Base-by-base conservation (phyloP, 2,329 filamentous ascomycete species). In the Stemphylium beticola region DNA sequence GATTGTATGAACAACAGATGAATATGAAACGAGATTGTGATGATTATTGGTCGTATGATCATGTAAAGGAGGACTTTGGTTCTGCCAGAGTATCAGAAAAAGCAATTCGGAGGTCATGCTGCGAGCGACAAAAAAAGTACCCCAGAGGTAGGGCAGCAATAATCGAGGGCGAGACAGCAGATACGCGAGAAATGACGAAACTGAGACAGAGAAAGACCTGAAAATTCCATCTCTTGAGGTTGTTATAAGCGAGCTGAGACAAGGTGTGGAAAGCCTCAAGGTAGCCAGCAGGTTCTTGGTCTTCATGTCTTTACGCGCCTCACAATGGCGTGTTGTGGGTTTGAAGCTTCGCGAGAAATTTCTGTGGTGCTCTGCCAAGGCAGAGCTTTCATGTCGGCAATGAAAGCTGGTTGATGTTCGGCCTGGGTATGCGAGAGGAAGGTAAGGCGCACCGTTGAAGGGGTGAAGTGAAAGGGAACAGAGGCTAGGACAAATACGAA, bases 381-480 rank as follows among this genome's bases (percentile, higher is more conserved):
- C n/a, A 8, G 1, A 3, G 11, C 12, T 20, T 31, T 12, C 20
- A n/a, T 18, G 17, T 39, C 15, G 22, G n/a, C n/a, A 29, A 3
- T 32, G 8, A 7, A 7, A 41, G 4, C 3, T 11, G 2, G 24
- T 33, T 2, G 3, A 15, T 17, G 3, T 4, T 20, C 4, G 15
- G 18, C 12, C 15, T 33, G 2, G 12, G 9, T 15, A 17, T 14
- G 9, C 3, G 22, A 32, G 17, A 26, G 33, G 15, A 17, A 37
- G 29, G 42, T 24, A 20, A 2, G 18, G 22, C n/a, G 4, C 18
- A 29, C 18, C 6, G 26, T 44, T 43, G 31, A 47, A 44, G 18
- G n/a, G 17, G 38, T 18, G 52, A 33, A 29, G 42, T 51, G 42
- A 48, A 45, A 37, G 37, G 38, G 32, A 45, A 15, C 12, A 18